These are phyloP conservation scores for Gaultheria prostrata DNA, from an alignment of 148 eudicot genomes.

Conservation along the genomic window DNA sequence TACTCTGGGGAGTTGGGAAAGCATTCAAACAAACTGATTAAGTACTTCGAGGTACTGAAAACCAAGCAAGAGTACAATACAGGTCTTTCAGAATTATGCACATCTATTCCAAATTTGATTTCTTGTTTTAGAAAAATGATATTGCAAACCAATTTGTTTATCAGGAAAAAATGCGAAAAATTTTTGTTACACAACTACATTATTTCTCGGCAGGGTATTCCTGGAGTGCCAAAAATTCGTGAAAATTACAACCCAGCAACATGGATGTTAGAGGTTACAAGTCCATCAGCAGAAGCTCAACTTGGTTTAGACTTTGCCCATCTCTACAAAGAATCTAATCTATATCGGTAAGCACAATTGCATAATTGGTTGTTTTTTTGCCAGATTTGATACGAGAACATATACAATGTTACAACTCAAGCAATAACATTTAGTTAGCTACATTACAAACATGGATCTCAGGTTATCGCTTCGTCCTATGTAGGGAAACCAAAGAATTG, in stretches of 20 bases:
- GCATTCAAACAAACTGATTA: conserved; percentile 32
- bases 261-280: conserved; percentile 53
- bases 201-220: conserved; percentile 27
- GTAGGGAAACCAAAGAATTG: conserved; percentile 18
- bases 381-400: neutral
- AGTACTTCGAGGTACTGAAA: conserved; percentile 42
- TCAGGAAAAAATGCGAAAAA: neutral
- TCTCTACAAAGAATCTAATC: conserved; percentile 22
- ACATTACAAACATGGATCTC: neutral
- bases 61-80: neutral
- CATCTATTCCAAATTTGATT: neutral
- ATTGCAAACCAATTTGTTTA: neutral
- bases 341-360: neutral
- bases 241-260: conserved; percentile 58
- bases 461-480: neutral
- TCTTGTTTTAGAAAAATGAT: neutral
- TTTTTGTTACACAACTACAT: neutral
- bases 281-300: conserved; percentile 30
- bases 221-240: conserved; percentile 44
- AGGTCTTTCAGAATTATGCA: neutral
- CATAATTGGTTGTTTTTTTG: neutral
- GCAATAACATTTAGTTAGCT: neutral
- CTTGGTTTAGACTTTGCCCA: conserved; percentile 40
- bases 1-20: conserved; percentile 43
- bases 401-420: neutral